Base-by-base conservation (phyloP, 164 flowering plant species). In the Houttuynia cordata region DNA sequence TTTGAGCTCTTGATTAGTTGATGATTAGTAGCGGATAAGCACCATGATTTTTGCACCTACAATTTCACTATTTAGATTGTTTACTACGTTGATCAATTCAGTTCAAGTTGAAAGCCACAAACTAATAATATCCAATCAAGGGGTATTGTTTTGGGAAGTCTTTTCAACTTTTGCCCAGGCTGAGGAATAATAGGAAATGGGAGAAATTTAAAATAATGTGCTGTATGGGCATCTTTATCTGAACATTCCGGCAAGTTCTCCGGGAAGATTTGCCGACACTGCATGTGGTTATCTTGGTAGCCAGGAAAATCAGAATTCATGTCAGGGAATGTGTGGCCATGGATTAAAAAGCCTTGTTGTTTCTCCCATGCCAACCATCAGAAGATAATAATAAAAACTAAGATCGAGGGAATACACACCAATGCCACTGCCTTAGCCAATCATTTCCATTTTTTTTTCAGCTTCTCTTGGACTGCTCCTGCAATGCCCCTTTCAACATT, bases 271-370 rank as follows among this genome's bases (percentile, higher is more conserved):
- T 60, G 63, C 63, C 63, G 63, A 60, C 63, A 60, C 22, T 45
- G 55, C 63, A 60, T 60, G 63, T 60, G 63, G 63, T 19, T 39
- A 8, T 47, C 53, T 53, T 60, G 63, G 63, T 17, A 60, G 37
- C 25, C 41, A 24, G 18, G 55, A 45, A 25, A 55, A 60, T 50
- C 41, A 17, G 62, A 45, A 60, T 52, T 25, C 13, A 47, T 49
- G 54, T 42, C 62, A 25, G 54, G 51, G 42, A 60, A 60, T 60
- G 62, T 49, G 62, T 60, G 62, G 54, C 23, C 41, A 24, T 19
- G 20, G 22, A 34, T 30, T 14, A 42, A 49, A n/a, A 50, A n/a
- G 53, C 53, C 54, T 24, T 12, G 40, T 45, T 47, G 34, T 49
- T 59, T 42, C 14, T 14, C 49, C 49, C 59, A 13, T 45, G 45